Conservation (phyloP, 2,329 filamentous ascomycete species). For the Hymenoscyphus albidus region DNA sequence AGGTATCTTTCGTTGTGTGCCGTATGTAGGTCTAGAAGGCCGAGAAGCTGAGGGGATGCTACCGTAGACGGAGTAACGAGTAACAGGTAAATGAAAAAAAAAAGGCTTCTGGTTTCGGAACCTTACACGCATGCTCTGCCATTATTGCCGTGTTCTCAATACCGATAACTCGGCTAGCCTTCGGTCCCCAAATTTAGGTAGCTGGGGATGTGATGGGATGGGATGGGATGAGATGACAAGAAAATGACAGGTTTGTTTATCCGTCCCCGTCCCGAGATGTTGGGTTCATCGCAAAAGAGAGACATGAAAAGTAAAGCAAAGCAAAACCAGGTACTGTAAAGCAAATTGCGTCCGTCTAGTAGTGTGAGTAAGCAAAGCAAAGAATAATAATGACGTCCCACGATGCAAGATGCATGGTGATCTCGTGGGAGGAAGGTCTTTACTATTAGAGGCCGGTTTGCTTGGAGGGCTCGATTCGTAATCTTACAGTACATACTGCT, state of each 20-base stretch:
- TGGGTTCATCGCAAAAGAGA: constrained; percentile 2
- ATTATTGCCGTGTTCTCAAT: background rate
- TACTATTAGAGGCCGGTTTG: background rate
- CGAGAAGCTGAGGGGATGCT: background rate
- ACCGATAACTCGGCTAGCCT: background rate
- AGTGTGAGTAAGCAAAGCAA: background rate
- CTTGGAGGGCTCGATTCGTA: no score
- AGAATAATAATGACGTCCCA: background rate
- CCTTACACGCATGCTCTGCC: no score
- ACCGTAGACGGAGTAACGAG: background rate
- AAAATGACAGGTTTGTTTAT: constrained; percentile 8
- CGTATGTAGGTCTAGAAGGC: background rate
- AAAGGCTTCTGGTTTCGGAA: background rate
- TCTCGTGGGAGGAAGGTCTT: background rate
- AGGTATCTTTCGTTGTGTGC: background rate
- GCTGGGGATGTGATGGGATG: no score
- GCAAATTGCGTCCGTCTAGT: no score
- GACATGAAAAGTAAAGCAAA: background rate
- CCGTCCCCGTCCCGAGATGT: constrained; percentile 4
- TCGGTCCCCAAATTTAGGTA: background rate
- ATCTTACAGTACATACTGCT: background rate
- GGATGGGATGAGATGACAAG: no score
- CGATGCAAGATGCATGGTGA: background rate
- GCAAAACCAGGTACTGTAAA: background rate
- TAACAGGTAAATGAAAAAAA: background rate